Base-by-base conservation (phyloP, 192 early-diverging fungal genomes). In the Coemansia sp. region DNA sequence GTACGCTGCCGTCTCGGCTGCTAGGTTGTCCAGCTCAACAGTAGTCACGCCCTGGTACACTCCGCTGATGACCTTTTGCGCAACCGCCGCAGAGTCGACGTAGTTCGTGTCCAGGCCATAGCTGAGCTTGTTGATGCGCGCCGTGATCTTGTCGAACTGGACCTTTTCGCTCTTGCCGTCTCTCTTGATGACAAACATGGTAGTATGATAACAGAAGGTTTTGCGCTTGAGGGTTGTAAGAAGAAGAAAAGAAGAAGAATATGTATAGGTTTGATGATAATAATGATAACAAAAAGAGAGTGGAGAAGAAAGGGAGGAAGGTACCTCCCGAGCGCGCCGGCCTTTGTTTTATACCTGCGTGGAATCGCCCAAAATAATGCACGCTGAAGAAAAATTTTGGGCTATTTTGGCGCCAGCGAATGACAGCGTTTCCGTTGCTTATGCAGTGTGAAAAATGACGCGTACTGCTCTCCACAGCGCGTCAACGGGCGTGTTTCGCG, bases 1-100 rank as follows among this genome's bases (percentile, higher is more conserved):
- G 73, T 92, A 91, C 9, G 92, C 92, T 3, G 91, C 93, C 7
- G 96, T 98, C 77, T 98, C 97, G 64, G 97, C 95, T 16, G 96
- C 95, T 41, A 98, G 89, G 85, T 96, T 98, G 86, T 98, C 97
- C 49, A 98, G 88, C 80, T 97, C 96, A 22, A 96, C 90, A 1
- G 97, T 98, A 3, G 96, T 95, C 69, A 98, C 96, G 60, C 97
- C 97, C 79, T 96, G 93, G 87, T 97, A 98, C 72, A 98, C 94
- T 43, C 97, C 97, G 71, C 80, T 86, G 66, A 98, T 92, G 63
- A 96, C 95, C 92, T 98, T 98, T 74, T 96, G 94, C 22, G 97
- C 90, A 13, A 98, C 90, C 31, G 90, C 86, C 5, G 92, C 90
- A 40, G 96, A 93, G 78, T 96, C 95, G 24, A 98, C 92, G 83